Conservation (phyloP, 345 rosid species). For the Carallia pectinifolia region DNA sequence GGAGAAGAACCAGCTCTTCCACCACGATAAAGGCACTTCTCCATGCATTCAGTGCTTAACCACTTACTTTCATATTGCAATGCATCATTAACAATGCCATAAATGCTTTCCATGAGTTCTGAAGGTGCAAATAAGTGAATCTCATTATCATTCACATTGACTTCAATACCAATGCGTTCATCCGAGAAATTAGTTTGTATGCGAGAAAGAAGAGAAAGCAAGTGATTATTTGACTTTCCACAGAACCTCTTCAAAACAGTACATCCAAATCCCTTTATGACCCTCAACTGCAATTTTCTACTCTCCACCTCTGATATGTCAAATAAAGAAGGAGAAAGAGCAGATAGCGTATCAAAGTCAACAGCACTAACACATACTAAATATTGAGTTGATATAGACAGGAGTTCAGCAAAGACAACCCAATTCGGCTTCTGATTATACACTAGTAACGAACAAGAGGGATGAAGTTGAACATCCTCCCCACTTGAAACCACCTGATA, state of each 20-base stretch:
- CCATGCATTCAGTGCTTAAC: slow-evolving; percentile 71
- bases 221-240: slow-evolving; percentile 57
- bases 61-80: slow-evolving; percentile 59
- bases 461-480: slow-evolving; percentile 75
- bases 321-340: slow-evolving; percentile 65
- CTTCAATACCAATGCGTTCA: slow-evolving; percentile 59
- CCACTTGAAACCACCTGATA: slow-evolving; percentile 81
- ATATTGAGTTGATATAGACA: slow-evolving; percentile 54
- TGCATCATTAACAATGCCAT: slow-evolving; percentile 44
- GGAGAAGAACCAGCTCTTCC: slow-evolving; percentile 44
- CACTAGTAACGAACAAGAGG: slow-evolving; percentile 74
- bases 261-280: slow-evolving; percentile 59
- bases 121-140: slow-evolving; percentile 58
- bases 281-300: slow-evolving; percentile 51
- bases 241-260: slow-evolving; percentile 62
- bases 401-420: slow-evolving; percentile 86
- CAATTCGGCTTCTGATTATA: slow-evolving; percentile 79
- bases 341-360: slow-evolving; percentile 61
- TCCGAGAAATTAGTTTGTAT: slow-evolving; percentile 50
- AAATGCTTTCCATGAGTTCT: slow-evolving; percentile 51
- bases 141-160: slow-evolving; percentile 60
- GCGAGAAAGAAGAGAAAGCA: slow-evolving; percentile 55
- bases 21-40: slow-evolving; percentile 56
- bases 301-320: slow-evolving; percentile 50
- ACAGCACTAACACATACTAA: slow-evolving; percentile 85